Evolutionary conservation across 306 rosid species (phyloP), one percentile per base, ranked within the genome.

Genomic region (Medicago arabica): DNA sequence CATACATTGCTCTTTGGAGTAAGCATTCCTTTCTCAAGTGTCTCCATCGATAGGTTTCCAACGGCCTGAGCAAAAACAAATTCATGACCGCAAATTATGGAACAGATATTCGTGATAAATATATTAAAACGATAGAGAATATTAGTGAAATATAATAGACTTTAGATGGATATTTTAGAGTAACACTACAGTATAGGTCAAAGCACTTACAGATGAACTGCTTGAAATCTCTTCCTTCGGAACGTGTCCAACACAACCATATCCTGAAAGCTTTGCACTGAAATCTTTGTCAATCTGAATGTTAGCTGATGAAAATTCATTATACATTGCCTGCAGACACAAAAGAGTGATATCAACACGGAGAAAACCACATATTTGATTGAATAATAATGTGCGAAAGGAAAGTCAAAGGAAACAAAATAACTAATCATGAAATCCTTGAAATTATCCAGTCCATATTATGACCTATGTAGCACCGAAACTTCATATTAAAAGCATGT

Each of bases 231-330:
- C 72, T 43, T 67, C 72, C 40, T 67, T 47, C 2, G 72, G 57
- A 21, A 67, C 19, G 44, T 67, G 72, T 19, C 72, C 72, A 44
- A 67, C 72, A 67, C 72, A 67, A 23, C 72, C 72, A 44, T 67
- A 67, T 47, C 72, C 72, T 13, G 72, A 67, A 19, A 67, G 72
- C 72, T 67, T 67, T 67, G 72, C 72, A 44, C 72, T 67, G 40
- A 67, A 67, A 67, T 67, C 72, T 67, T 67, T 67, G 72, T 67
- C 72, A 44, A 67, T 67, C 72, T 67, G 72, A 43, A 67, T 44
- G 57, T 67, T 67, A 39, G 72, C 18, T 21, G 72, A 21, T 43
- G 72, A 67, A 55, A 67, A 67, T 67, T 67, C 72, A 67, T 67
- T 67, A 67, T 67, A 67, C 72, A 67, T 67, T 67, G 72, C 72